Evolutionary conservation across 2,329 filamentous ascomycete genomes (phyloP).

Genomic region (Aspergillus brunneoviolaceus): DNA sequence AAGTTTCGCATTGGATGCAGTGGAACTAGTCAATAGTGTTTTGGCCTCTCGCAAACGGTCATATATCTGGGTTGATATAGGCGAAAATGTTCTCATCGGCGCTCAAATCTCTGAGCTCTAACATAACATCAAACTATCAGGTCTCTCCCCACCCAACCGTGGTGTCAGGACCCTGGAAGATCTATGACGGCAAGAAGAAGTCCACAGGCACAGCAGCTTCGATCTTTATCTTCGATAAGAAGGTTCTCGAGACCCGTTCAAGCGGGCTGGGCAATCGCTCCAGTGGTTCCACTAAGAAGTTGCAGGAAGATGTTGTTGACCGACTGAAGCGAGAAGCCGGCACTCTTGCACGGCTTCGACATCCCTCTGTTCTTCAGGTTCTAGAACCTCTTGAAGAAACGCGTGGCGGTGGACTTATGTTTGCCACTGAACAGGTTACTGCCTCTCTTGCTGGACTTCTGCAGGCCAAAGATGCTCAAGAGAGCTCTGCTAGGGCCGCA

Average conservation of each 20-base stretch:
- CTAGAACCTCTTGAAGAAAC: conserved; percentile 96
- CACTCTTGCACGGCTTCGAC: conserved; percentile 80
- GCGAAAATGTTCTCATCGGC: conserved; percentile 83
- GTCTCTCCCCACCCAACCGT: conserved; percentile 74
- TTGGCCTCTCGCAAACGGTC: background rate
- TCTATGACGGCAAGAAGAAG: conserved; percentile 97
- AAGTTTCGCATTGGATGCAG: background rate
- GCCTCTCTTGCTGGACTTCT: conserved; percentile 81
- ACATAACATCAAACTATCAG: conserved; percentile 90
- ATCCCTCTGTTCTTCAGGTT: conserved; percentile 88
- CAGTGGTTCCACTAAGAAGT: conserved; percentile 67
- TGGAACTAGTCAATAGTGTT: background rate
- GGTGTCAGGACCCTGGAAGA: conserved; percentile 89
- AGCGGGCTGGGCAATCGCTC: conserved; percentile 61
- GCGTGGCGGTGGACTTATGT: conserved; percentile 85
- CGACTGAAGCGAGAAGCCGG: conserved; percentile 88
- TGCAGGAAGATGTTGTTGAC: conserved; percentile 87
- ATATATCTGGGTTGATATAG: background rate
- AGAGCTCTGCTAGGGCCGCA: conserved; percentile 60
- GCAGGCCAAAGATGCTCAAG: conserved; percentile 85
- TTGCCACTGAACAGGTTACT: conserved; percentile 89
- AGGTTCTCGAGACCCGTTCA: conserved; percentile 71
- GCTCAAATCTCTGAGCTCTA: conserved; percentile 89
- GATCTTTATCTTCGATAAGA: conserved; percentile 92
- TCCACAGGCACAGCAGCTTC: conserved; percentile 85